Evolutionary conservation across 2,329 filamentous ascomycete species (phyloP).

Genomic region (Blumeria hordei): DNA sequence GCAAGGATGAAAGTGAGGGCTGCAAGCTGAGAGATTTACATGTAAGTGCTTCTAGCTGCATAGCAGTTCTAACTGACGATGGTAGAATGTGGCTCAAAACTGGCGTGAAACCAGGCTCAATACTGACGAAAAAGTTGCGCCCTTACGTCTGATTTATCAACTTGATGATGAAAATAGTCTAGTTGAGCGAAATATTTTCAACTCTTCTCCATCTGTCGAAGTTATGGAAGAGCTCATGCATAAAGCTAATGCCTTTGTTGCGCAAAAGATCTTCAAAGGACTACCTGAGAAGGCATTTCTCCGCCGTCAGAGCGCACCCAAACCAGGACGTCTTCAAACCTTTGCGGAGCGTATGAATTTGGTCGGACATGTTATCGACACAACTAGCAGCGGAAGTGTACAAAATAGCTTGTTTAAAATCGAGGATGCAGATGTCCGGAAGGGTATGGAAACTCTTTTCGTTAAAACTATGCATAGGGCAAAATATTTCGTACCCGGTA

Average conservation of each 20-base stretch:
- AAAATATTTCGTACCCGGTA: slow-evolving; percentile 78
- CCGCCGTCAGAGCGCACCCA: slow-evolving; percentile 65
- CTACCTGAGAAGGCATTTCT: slow-evolving; percentile 84
- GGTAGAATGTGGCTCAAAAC: slow-evolving; percentile 54
- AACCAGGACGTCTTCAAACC: slow-evolving; percentile 65
- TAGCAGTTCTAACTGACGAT: slow-evolving; percentile 8
- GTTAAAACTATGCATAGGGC: slow-evolving; percentile 90
- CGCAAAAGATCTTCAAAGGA: slow-evolving; percentile 53
- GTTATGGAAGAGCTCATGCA: slow-evolving; percentile 87
- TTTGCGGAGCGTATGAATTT: slow-evolving; percentile 85
- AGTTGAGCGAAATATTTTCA: slow-evolving; percentile 87
- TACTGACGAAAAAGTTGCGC: slow-evolving; percentile 55
- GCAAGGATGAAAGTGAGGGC: slow-evolving; percentile 37
- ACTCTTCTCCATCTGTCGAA: slow-evolving; percentile 71
- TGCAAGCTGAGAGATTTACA: slow-evolving; percentile 65
- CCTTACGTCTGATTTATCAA: slow-evolving; percentile 74
- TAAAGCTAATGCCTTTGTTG: slow-evolving; percentile 77
- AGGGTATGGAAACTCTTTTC: slow-evolving; percentile 92
- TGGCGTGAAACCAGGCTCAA: slow-evolving; percentile 76
- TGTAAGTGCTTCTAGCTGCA: slow-evolving; percentile 20
- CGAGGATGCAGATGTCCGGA: slow-evolving; percentile 67
- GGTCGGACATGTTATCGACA: slow-evolving; percentile 74
- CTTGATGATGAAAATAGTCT: slow-evolving; percentile 96
- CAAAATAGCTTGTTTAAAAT: slow-evolving; percentile 93
- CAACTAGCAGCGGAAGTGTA: slow-evolving; percentile 65